These are phyloP conservation scores for Mycena capillaripes DNA, from an alignment of 768 basidiomycete species.

Conservation along the genomic window DNA sequence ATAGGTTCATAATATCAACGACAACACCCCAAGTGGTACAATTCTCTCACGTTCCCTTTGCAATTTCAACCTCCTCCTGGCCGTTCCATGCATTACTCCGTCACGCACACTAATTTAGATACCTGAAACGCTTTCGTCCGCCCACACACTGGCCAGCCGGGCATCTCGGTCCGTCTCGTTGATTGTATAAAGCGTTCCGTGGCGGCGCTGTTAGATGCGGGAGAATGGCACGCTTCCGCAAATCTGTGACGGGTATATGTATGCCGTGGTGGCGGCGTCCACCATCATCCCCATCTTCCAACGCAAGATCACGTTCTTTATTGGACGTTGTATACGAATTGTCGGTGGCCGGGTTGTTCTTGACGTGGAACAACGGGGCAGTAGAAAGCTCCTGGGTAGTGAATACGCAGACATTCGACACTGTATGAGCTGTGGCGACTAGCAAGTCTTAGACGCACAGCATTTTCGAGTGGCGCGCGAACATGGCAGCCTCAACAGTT, in stretches of 20 bases:
- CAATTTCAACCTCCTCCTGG: no score
- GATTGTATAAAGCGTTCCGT: conserved; percentile 10
- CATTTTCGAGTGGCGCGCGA: not conserved
- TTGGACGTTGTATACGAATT: conserved; percentile 11
- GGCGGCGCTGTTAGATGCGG: conserved; percentile 3
- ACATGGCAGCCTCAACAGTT: not conserved
- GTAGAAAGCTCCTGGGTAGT: not conserved
- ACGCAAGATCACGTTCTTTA: not conserved
- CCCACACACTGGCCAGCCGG: not conserved
- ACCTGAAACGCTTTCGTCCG: conserved; percentile 6
- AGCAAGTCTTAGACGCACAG: not conserved
- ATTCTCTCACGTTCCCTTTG: no score
- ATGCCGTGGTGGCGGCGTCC: not conserved
- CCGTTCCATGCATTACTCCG: no score
- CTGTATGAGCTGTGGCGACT: not conserved
- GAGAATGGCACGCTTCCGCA: conserved; percentile 23
- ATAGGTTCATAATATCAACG: no score
- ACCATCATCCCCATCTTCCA: not conserved
- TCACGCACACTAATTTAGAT: not conserved
- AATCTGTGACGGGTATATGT: not conserved
- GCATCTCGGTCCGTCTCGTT: not conserved
- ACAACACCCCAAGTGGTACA: no score
- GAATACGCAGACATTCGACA: not conserved
- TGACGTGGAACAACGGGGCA: not conserved
- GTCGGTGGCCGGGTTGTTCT: not conserved